Conservation (phyloP, 805 yeast genomes). For the baker's yeast (Saccharomyces cerevisiae) region DNA sequence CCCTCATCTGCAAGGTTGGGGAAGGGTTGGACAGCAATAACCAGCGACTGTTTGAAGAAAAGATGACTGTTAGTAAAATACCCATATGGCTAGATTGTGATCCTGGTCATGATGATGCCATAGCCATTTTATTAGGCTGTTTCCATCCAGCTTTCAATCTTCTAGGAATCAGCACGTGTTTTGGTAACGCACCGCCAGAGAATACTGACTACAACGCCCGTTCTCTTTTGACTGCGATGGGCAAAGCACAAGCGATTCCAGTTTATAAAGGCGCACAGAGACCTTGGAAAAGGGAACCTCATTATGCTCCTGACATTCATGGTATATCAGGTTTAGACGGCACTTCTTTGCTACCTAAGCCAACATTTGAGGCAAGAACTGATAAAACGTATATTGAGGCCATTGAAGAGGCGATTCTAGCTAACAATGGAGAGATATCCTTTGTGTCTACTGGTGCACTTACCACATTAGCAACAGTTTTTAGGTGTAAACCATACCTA, state of each 20-base stretch:
- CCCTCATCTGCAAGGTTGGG: not conserved
- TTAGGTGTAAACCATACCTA: conserved; percentile 47
- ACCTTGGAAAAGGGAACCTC: conserved; percentile 46
- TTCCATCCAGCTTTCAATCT: conserved; percentile 51
- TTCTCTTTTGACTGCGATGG: conserved; percentile 55
- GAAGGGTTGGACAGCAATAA: not conserved
- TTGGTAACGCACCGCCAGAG: conserved; percentile 59
- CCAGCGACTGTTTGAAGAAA: not conserved
- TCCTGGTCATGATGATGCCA: conserved; percentile 85
- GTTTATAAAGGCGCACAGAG: conserved; percentile 58
- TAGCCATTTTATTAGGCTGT: conserved; percentile 59
- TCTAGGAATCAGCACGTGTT: conserved; percentile 66
- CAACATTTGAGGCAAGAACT: conserved; percentile 27
- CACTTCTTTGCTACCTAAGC: conserved; percentile 47
- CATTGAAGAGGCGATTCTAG: conserved; percentile 37
- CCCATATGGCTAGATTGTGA: conserved; percentile 90
- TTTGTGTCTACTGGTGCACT: conserved; percentile 71
- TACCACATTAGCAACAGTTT: conserved; percentile 59
- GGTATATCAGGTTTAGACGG: conserved; percentile 76
- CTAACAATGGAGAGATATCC: conserved; percentile 42
- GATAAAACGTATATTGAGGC: conserved; percentile 34
- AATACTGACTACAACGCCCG: conserved; percentile 64
- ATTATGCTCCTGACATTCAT: conserved; percentile 54
- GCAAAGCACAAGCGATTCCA: conserved; percentile 38
- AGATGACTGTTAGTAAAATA: conserved; percentile 28